Evolutionary conservation across 2,329 filamentous ascomycete species (phyloP), one percentile per base, ranked within the genome.

Genomic region (Colletotrichum sidae): DNA sequence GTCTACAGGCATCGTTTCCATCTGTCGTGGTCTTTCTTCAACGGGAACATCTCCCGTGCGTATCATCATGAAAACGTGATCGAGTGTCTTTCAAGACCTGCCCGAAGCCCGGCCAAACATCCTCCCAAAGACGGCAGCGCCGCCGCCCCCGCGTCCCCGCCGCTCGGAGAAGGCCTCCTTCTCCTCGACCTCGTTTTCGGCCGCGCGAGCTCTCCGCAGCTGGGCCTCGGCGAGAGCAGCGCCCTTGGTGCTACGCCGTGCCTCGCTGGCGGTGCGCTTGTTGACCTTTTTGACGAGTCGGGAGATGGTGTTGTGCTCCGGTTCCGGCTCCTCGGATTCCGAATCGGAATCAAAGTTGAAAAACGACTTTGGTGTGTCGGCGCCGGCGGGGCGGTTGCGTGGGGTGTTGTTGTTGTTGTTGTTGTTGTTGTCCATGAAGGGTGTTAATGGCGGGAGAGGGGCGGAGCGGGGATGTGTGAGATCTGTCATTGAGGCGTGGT

Each of bases 261-360:
- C 47, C 53, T 67, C 62, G 54, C 59, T 68, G 51, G 53, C 56
- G 34, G 37, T 64, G 34, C 67, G 63, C 57, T 55, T 67, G 51
- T 69, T 67, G 33, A 69, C 53, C 41, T 56, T 60, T 63, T 60
- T 60, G 67, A 56, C 44, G 49, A 63, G 38, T 68, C 51, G 4
- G 66, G 62, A 54, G 50, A 68, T 66, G 38, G 61, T 44, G 25
- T 25, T 25, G 45, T 56, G 56, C 52, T 65, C 66, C 12, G 56
- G 62, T 38, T 55, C 57, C 35, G 63, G 15, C n/a, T 54, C 56
- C 6, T 69, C 67, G 12, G 60, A 60, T 10, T 68, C 67, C 8
- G 67, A 67, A 46, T 69, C 67, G 12, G 67, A 69, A 51, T 69
- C 67, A 25, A 69, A 69, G 54, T 69, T 61, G 57, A 69, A 69